These are phyloP conservation scores for Emergomyces africanus DNA, from an alignment of 2,329 filamentous ascomycete genomes.

Conservation along the genomic window DNA sequence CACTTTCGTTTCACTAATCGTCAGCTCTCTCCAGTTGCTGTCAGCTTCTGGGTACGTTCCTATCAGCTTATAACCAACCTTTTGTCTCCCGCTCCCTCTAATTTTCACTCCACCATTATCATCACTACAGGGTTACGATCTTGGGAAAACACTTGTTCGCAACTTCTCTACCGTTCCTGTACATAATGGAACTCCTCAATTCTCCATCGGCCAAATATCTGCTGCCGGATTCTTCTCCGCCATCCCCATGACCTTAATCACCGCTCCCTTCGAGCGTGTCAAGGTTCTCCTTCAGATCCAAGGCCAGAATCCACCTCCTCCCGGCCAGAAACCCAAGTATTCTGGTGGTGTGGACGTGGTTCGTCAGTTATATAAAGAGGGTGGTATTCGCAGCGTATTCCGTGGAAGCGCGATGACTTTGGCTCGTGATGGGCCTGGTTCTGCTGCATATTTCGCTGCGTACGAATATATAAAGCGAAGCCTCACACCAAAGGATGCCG, in stretches of 20 bases:
- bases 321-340: slow-evolving; percentile 89
- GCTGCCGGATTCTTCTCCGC: slow-evolving; percentile 95
- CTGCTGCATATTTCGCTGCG: slow-evolving; percentile 89
- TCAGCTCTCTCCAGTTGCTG: slow-evolving; percentile 39
- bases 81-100: neutral
- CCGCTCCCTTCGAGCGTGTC: slow-evolving; percentile 96
- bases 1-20: slow-evolving; percentile 2
- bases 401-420: slow-evolving; percentile 82
- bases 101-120: slow-evolving; percentile 20
- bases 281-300: slow-evolving; percentile 98
- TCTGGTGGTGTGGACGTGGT: slow-evolving; percentile 80
- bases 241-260: slow-evolving; percentile 94
- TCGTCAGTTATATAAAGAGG: slow-evolving; percentile 80
- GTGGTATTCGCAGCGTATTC: slow-evolving; percentile 84
- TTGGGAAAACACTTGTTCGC: slow-evolving; percentile 81
- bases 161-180: slow-evolving; percentile 49
- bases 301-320: slow-evolving; percentile 70
- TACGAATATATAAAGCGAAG: slow-evolving; percentile 91
- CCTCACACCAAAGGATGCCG: slow-evolving; percentile 69
- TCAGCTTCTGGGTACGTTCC: slow-evolving; percentile 49
- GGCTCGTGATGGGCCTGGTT: slow-evolving; percentile 84
- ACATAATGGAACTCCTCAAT: slow-evolving; percentile 49
- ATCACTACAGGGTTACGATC: slow-evolving; percentile 78
- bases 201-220: slow-evolving; percentile 76
- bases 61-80: neutral